Percentiles rank a stretch among this genome's conserved stretches.
These are phyloP conservation scores for Catharanthus roseus DNA, from an alignment of 257 asterid species.

Conservation along the genomic window DNA sequence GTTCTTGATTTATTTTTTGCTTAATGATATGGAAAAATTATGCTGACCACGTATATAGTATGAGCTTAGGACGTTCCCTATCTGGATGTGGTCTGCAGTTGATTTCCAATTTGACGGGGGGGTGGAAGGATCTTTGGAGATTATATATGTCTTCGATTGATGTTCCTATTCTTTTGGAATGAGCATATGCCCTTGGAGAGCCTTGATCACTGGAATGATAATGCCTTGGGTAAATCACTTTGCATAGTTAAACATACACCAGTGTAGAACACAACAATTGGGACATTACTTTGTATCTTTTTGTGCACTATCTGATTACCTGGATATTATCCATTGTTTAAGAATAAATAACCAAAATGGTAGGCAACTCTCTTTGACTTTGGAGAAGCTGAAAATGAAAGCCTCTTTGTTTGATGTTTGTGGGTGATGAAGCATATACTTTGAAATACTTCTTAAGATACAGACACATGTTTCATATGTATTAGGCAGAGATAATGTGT, in stretches of 20 bases:
- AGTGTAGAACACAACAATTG: not conserved
- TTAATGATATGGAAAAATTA: not conserved
- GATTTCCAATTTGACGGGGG: not conserved
- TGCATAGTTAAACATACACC: not conserved
- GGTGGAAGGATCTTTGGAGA: not conserved
- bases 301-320: not conserved
- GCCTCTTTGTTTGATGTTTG: not conserved
- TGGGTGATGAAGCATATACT: not conserved
- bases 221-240: not conserved
- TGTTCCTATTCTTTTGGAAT: not conserved
- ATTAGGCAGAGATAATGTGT: not conserved
- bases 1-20: not conserved
- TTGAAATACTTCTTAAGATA: not conserved
- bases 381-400: not conserved
- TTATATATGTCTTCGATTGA: not conserved
- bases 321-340: not conserved
- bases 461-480: not conserved
- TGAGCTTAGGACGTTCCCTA: not conserved
- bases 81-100: not conserved
- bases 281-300: not conserved
- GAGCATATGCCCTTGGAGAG: not conserved
- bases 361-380: not conserved
- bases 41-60: not conserved
- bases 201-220: not conserved
- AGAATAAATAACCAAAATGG: not conserved